Percentiles rank a stretch among this genome's conserved stretches.
phyloP scores from a whole-genome alignment of 2,329 filamentous ascomycete genomes.

The Magnaporthiopsis poae region DNA sequence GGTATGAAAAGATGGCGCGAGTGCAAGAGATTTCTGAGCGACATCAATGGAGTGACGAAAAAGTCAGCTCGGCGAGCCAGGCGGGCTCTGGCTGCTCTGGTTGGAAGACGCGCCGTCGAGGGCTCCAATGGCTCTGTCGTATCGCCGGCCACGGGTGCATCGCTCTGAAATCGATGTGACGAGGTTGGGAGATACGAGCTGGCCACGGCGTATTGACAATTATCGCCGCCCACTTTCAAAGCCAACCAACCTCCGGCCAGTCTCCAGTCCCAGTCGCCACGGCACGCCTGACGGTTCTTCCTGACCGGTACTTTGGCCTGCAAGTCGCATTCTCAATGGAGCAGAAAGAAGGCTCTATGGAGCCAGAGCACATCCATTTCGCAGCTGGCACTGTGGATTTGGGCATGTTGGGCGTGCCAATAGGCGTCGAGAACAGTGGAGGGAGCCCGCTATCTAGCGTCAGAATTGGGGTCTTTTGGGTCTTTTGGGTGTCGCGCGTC shows the following conservation, averaged over 20 bases:
- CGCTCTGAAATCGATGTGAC: neutral
- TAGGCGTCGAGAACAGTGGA: neutral
- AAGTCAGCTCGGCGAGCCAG: neutral
- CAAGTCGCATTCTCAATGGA: neutral
- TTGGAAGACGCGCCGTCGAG: neutral
- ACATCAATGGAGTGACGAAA: neutral
- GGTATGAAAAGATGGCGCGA: neutral
- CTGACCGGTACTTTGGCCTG: neutral
- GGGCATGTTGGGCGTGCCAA: neutral
- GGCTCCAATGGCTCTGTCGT: neutral
- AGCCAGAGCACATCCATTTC: no score
- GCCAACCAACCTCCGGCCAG: neutral
- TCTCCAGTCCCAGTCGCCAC: neutral
- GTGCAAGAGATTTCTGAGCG: neutral
- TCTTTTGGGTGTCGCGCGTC: neutral
- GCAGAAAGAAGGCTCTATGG: neutral
- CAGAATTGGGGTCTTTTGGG: neutral
- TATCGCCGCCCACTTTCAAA: neutral
- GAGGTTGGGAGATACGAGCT: neutral
- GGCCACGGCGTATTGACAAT: neutral
- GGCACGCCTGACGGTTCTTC: neutral
- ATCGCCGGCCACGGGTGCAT: neutral
- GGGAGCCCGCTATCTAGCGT: neutral
- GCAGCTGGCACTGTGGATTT: neutral
- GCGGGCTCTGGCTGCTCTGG: neutral